Evolutionary conservation across 768 basidiomycete species (phyloP).

Genomic region (Dictyophora rubrovolvata): DNA sequence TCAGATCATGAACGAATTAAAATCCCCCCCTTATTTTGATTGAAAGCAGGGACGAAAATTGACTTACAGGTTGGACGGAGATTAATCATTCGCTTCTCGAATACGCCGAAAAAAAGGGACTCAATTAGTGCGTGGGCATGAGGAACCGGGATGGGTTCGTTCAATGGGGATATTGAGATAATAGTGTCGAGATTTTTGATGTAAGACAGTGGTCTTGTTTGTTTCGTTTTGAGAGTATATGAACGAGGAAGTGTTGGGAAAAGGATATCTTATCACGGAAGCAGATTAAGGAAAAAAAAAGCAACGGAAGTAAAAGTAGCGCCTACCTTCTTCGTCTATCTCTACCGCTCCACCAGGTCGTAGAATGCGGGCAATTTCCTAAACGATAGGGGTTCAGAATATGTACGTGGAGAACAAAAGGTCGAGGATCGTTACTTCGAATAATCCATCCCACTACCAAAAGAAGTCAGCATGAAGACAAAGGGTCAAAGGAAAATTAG

Average conservation of each 20-base stretch:
- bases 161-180: slow-evolving; percentile 25
- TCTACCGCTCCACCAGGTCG: slow-evolving; percentile 63
- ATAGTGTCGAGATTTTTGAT: slow-evolving; percentile 28
- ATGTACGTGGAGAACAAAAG: background rate
- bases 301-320: background rate
- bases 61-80: slow-evolving; percentile 52
- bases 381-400: background rate
- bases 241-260: slow-evolving; percentile 70
- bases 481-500: background rate
- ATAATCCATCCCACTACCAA: slow-evolving; percentile 53
- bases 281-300: background rate
- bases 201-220: slow-evolving; percentile 34
- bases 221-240: slow-evolving; percentile 60
- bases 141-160: slow-evolving; percentile 18
- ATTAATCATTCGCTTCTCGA: slow-evolving; percentile 64
- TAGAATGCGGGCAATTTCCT: slow-evolving; percentile 69
- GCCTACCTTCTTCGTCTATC: slow-evolving; percentile 61
- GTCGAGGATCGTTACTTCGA: slow-evolving; percentile 36
- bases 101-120: slow-evolving; percentile 54
- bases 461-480: slow-evolving; percentile 5
- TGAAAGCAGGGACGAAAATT: background rate
- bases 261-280: slow-evolving; percentile 42
- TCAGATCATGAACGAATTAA: background rate
- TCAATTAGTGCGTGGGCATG: slow-evolving; percentile 69
- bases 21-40: background rate